Base-by-base conservation (phyloP, 2,329 filamentous ascomycete species). In the Monilinia aucupariae region DNA sequence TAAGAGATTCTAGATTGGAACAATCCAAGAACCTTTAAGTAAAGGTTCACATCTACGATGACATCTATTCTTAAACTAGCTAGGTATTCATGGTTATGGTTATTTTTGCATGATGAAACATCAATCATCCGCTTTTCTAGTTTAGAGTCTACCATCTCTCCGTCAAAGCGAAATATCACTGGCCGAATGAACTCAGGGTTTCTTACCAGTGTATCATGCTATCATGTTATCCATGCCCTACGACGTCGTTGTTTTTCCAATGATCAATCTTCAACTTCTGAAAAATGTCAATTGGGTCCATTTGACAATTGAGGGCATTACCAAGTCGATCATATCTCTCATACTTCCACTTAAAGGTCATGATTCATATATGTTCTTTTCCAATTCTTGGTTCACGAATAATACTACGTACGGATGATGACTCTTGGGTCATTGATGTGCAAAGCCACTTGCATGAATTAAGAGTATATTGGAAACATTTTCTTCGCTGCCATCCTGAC, bases 151-250 rank as follows among this genome's bases (percentile, higher is more conserved):
- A 61, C 41, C 32, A 25, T 22, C 51, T 47, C 7, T 55, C 22
- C n/a, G 20, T 37, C 41, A n/a, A 55, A 61, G 39, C 17, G 50
- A 13, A 45, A 53, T 48, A 43, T 61, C 41, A 54, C 50, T 55
- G 41, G 59, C 13, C 37, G 59, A 45, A 45, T 39, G 25, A 30
- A 48, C 15, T 47, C 30, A 32, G 17, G 59, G 30, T 48, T 48
- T 41, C 49, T 55, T 37, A 55, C 59, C 50, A 61, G 59, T 55
- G 59, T 61, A 54, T 54, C 49, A 61, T 34, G 15, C 34, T 47
- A 39, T 41, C 30, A 61, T 34, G 15, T 45, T 47, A 39, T 41
- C 30, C 41, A 59, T 59, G 50, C 22, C 32, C n/a, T 45, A 53
- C 39, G 34, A 34, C 30, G 49, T 27, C 20, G 37, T 54, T 32